phyloP scores from a whole-genome alignment of 176 grass and related monocot genomes.

The Panicum miliaceum region DNA sequence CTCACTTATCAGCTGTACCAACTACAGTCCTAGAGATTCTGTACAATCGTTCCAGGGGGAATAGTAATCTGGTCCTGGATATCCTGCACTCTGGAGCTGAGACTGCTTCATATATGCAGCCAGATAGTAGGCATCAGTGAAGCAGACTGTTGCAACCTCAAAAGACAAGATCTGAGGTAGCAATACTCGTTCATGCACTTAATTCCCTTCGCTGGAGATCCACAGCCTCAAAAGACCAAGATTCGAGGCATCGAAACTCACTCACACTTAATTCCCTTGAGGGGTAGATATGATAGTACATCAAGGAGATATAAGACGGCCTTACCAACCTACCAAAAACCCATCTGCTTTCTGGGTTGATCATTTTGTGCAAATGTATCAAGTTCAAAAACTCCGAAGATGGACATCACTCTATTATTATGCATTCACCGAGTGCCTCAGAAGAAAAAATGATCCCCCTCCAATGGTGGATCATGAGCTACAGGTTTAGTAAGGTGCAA shows the following conservation, averaged over 20 bases:
- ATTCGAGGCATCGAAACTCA: neutral
- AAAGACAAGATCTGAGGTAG: neutral
- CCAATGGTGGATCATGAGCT: constrained; percentile 5
- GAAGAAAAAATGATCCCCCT: constrained; percentile 15
- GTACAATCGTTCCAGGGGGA: neutral
- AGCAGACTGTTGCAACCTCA: neutral
- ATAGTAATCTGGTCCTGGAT: neutral
- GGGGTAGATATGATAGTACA: neutral
- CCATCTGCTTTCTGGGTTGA: neutral
- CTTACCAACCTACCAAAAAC: neutral
- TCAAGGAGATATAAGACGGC: neutral
- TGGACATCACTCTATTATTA: constrained; percentile 39
- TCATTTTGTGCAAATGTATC: constrained; percentile 5
- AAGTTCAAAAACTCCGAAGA: constrained; percentile 30
- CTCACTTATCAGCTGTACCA: neutral
- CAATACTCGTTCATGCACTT: neutral
- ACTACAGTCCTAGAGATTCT: neutral
- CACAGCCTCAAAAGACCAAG: neutral
- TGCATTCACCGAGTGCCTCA: constrained; percentile 20
- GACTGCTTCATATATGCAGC: neutral
- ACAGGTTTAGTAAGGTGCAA: constrained; percentile 26
- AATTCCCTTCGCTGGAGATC: neutral
- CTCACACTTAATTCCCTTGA: neutral
- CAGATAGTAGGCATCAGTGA: neutral
- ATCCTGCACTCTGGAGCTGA: neutral